A percentile compares a stretch with the other conserved stretches of the same genome.
Evolutionary conservation across 805 yeast species (phyloP).

Genomic region (Candida suzukii): DNA sequence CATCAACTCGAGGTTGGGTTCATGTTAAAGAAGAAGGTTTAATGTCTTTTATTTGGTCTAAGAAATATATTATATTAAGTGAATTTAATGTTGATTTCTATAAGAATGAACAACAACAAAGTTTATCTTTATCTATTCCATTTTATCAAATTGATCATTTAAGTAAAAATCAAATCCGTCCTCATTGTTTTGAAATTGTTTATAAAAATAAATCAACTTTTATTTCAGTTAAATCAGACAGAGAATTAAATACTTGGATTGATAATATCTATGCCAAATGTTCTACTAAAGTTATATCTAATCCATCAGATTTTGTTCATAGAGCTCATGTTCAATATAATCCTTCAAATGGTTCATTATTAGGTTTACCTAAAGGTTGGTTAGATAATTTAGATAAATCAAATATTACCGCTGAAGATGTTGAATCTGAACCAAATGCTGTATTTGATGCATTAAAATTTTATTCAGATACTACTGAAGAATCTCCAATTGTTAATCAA

Average conservation of each 20-base stretch:
- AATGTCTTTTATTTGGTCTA: constrained; percentile 87
- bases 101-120: constrained; percentile 48
- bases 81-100: constrained; percentile 72
- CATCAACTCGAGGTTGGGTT: constrained; percentile 80
- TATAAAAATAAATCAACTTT: constrained; percentile 60
- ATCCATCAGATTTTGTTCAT: constrained; percentile 92
- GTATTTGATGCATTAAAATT: constrained; percentile 56
- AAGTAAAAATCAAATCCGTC: constrained; percentile 61
- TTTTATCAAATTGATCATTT: constrained; percentile 55
- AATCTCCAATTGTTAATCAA: constrained; percentile 33
- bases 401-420: constrained; percentile 54
- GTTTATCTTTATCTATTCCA: constrained; percentile 44
- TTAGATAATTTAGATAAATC: constrained; percentile 48
- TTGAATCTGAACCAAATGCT: constrained; percentile 58
- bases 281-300: constrained; percentile 64
- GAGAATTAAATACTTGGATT: constrained; percentile 83
- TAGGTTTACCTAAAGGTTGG: constrained; percentile 45
- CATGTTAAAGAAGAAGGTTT: constrained; percentile 90
- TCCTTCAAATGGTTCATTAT: constrained; percentile 59
- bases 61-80: constrained; percentile 69
- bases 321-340: constrained; percentile 86
- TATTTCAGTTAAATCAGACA: constrained; percentile 69
- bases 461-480: constrained; percentile 27
- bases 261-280: constrained; percentile 79
- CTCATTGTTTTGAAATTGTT: constrained; percentile 75